Evolutionary conservation across 306 rosid species (phyloP).

Genomic region (Gynostemma pentaphyllum): DNA sequence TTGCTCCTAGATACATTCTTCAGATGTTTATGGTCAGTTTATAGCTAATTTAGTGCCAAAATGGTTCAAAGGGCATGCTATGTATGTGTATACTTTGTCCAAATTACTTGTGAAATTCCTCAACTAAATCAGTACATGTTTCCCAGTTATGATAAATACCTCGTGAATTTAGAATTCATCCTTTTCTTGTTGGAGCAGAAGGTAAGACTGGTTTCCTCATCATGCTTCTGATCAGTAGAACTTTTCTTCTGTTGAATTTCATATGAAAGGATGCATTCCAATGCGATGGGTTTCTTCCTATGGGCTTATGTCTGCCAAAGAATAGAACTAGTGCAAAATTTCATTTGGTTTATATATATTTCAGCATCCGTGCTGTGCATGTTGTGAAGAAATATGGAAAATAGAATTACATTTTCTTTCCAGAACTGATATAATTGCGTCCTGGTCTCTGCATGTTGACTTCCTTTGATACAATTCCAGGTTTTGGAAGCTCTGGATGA

Average conservation of each 20-base stretch:
- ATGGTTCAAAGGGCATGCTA: no score
- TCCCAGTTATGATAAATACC: not conserved
- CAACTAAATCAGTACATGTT: no score
- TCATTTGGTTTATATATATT: not conserved
- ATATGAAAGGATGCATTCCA: not conserved
- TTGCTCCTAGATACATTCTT: no score
- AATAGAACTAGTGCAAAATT: not conserved
- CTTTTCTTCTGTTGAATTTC: not conserved
- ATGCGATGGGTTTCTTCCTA: not conserved
- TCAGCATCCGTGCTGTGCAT: not conserved
- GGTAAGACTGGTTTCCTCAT: not conserved
- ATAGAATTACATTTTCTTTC: not conserved
- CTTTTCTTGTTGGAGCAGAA: not conserved
- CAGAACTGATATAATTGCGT: not conserved
- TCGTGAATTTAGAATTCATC: not conserved
- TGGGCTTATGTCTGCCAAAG: not conserved
- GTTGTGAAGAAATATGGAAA: not conserved
- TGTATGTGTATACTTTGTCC: no score
- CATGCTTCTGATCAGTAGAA: not conserved
- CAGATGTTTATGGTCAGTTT: no score
- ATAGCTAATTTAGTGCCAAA: no score
- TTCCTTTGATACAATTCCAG: conserved; percentile 26
- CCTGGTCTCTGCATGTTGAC: not conserved
- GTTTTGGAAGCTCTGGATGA: conserved; percentile 75
- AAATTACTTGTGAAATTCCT: no score